Conservation (phyloP, 192 early-diverging fungal species). For the Entomortierella lignicola region DNA sequence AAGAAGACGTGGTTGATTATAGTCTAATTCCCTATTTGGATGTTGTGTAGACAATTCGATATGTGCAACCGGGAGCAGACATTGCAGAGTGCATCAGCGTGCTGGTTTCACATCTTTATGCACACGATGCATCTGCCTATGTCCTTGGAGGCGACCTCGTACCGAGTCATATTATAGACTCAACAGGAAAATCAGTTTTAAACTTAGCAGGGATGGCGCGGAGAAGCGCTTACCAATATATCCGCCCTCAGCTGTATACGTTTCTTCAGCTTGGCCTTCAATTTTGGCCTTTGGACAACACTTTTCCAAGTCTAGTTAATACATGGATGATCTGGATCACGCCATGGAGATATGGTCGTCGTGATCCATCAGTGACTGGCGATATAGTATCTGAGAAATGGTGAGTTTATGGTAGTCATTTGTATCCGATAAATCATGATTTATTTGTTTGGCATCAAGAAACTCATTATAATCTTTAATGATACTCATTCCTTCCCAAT, state of each 20-base stretch:
- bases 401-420: conserved; percentile 6
- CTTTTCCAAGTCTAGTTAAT: conserved; percentile 36
- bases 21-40: background rate
- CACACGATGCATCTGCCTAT: conserved; percentile 33
- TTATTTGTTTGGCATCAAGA: too few relatives aligned
- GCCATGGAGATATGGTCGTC: conserved; percentile 45
- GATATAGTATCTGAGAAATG: conserved; percentile 44
- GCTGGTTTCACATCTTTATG: conserved; percentile 26
- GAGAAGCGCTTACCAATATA: conserved; percentile 44
- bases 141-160: conserved; percentile 35
- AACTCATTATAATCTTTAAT: too few relatives aligned
- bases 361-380: conserved; percentile 21
- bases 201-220: conserved; percentile 41
- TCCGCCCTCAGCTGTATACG: conserved; percentile 42
- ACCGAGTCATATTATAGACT: conserved; percentile 22
- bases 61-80: conserved; percentile 41
- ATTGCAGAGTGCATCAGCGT: conserved; percentile 36
- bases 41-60: conserved; percentile 26
- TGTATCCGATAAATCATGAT: too few relatives aligned
- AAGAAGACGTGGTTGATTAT: too few relatives aligned
- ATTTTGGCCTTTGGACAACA: conserved; percentile 44
- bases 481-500: background rate
- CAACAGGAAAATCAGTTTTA: conserved; percentile 27
- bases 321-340: conserved; percentile 49
- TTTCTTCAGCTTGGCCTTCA: conserved; percentile 28